Conservation (phyloP, 495 filamentous ascomycete species). For the Annulohypoxylon maeteangense region DNA sequence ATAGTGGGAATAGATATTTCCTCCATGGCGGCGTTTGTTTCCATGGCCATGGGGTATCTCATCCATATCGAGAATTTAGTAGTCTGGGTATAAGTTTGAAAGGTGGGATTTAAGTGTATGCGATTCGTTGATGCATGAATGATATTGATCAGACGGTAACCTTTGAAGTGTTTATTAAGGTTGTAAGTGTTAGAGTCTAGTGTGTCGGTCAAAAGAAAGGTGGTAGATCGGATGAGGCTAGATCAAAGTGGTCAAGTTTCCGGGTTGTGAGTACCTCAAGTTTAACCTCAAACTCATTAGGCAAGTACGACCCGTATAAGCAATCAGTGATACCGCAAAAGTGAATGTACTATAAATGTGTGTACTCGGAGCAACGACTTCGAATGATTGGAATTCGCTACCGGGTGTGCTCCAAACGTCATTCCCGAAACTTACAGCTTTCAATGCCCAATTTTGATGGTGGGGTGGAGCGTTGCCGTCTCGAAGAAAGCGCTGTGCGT, state of each 20-base stretch:
- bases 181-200: too few relatives aligned
- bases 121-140: conserved; percentile 4
- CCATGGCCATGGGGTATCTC: conserved; percentile 20
- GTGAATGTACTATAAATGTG: neutral
- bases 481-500: neutral
- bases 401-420: conserved; percentile 5
- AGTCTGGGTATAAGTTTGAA: neutral
- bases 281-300: neutral
- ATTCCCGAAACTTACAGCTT: conserved; percentile 6
- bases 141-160: neutral
- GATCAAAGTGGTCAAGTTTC: neutral
- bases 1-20: conserved; percentile 32
- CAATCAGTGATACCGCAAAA: neutral
- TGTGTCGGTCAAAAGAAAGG: neutral
- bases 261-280: neutral
- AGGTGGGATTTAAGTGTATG: neutral
- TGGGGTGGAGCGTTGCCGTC: conserved; percentile 12
- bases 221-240: neutral
- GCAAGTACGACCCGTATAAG: neutral
- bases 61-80: conserved; percentile 42
- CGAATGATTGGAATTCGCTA: conserved; percentile 3
- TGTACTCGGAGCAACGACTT: neutral
- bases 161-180: neutral
- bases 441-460: conserved; percentile 20
- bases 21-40: conserved; percentile 39